Conservation (phyloP, 1,284 basidiomycete genomes). For the Rhodofomes roseus region DNA sequence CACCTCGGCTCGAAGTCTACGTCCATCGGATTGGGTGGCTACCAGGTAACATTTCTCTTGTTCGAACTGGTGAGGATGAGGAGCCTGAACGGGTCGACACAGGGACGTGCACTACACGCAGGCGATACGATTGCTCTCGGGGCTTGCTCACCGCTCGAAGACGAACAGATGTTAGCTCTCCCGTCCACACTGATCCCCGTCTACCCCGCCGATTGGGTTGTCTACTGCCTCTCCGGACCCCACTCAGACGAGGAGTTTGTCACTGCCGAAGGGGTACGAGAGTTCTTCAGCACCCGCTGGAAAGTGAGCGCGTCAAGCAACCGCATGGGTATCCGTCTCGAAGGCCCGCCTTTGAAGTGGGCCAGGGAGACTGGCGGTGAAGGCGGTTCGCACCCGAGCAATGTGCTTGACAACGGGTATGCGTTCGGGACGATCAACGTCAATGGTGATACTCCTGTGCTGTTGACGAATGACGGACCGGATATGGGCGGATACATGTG, state of each 20-base stretch:
- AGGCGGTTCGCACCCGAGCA: conserved; percentile 70
- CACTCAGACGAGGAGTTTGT: conserved; percentile 61
- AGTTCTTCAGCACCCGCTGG: conserved; percentile 51
- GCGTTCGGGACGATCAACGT: conserved; percentile 56
- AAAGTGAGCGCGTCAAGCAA: conserved; percentile 55
- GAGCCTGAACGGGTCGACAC: neutral
- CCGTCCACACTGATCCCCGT: conserved; percentile 33
- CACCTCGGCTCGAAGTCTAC: conserved; percentile 66
- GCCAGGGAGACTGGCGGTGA: conserved; percentile 60
- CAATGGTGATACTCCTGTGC: conserved; percentile 73
- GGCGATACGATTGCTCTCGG: conserved; percentile 43
- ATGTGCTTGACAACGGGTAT: conserved; percentile 70
- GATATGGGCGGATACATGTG: conserved; percentile 65
- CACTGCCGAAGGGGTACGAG: conserved; percentile 40
- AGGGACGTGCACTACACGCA: conserved; percentile 51
- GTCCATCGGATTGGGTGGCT: conserved; percentile 58
- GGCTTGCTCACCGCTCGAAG: conserved; percentile 24
- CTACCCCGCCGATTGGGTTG: conserved; percentile 47
- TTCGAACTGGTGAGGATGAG: neutral
- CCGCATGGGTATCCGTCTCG: conserved; percentile 52
- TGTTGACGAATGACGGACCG: conserved; percentile 59
- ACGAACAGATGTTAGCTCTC: conserved; percentile 7
- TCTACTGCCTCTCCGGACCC: conserved; percentile 59
- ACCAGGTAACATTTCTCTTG: conserved; percentile 40
- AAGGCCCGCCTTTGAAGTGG: conserved; percentile 53